Evolutionary conservation across 345 rosid genomes (phyloP), one percentile per base, ranked within the genome.

Genomic region (Moringa oleifera): DNA sequence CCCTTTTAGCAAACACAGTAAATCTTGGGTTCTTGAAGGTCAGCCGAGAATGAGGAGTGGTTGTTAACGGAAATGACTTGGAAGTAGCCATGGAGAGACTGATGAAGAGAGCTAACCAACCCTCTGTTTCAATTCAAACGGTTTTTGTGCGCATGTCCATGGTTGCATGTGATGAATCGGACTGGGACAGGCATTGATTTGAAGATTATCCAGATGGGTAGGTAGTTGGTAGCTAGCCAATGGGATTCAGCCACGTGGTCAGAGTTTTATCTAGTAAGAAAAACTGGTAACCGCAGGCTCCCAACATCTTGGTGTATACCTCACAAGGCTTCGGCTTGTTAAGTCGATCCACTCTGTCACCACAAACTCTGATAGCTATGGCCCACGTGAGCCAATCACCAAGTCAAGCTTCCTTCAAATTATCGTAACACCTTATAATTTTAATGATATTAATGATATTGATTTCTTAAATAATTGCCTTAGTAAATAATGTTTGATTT

Each of bases 1-100:
- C 55, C 58, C 71, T 79, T 67, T 93, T 86, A 70, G 96, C 86
- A n/a, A 57, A 70, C 17, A 86, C 80, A 4, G 80, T 57, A 62
- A 87, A 62, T 25, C 80, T 72, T 7, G 82, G 75, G 56, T 67
- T 72, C 68, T 63, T 77, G 68, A 68, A 71, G 52, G 62, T 64
- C 23, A 71, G 63, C 67, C 77, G 69, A 2, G 80, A 71, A 60
- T 52, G 75, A 20, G 82, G 83, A 0, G 87, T 28, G 37, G 87
- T 61, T 51, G 76, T 79, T 20, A 81, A 72, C 33, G 70, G 87
- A 61, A 93, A 85, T 31, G 97, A 81, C 63, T 73, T 79, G 59
- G 96, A 81, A 56, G 98, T 70, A 88, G 84, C 36, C 81, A 61
- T 19, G 90, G 81, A 74, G 88, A 84, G 82, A 87, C 84, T 55